Percentiles rank a stretch among this genome's conserved stretches.
Conservation (phyloP, 176 grass and related monocot genomes). For the Stipa capillata region DNA sequence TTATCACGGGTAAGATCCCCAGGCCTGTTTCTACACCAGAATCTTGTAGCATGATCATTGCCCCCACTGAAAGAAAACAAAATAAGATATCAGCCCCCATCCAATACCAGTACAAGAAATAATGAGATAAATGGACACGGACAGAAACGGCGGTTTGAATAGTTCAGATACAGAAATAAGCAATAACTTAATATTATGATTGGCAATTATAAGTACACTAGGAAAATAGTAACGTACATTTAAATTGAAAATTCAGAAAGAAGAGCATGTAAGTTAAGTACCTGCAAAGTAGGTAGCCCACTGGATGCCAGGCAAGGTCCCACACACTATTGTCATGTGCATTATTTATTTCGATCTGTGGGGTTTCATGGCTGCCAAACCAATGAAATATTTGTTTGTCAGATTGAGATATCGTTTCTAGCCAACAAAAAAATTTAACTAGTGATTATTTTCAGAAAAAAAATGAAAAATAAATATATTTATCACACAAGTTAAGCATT, state of each 20-base stretch:
- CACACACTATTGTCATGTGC: constrained; percentile 95
- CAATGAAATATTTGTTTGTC: constrained; percentile 11
- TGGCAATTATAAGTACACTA: neutral
- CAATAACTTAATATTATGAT: constrained; percentile 4
- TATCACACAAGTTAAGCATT: too few species aligned
- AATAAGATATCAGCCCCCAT: neutral
- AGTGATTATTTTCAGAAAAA: neutral
- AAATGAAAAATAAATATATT: too few species aligned
- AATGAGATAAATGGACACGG: too few species aligned
- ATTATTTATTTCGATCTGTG: constrained; percentile 81
- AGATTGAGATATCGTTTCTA: constrained; percentile 17
- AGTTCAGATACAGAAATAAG: neutral
- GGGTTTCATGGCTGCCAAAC: constrained; percentile 79
- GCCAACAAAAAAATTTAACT: constrained; percentile 14
- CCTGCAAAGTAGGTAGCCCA: constrained; percentile 99
- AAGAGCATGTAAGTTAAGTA: constrained; percentile 23
- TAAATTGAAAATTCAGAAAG: constrained; percentile 1
- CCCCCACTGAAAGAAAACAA: constrained; percentile 61
- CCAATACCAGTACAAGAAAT: neutral
- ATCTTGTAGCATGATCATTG: constrained; percentile 93
- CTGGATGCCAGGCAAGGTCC: constrained; percentile 99
- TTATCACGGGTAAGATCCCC: constrained; percentile 89
- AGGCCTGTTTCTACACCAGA: constrained; percentile 98
- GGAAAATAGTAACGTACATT: neutral
- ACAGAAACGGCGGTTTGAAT: neutral